Evolutionary conservation across 441 rosid genomes (phyloP), one percentile per base, ranked within the genome.

Genomic region (Kokia cookei): DNA sequence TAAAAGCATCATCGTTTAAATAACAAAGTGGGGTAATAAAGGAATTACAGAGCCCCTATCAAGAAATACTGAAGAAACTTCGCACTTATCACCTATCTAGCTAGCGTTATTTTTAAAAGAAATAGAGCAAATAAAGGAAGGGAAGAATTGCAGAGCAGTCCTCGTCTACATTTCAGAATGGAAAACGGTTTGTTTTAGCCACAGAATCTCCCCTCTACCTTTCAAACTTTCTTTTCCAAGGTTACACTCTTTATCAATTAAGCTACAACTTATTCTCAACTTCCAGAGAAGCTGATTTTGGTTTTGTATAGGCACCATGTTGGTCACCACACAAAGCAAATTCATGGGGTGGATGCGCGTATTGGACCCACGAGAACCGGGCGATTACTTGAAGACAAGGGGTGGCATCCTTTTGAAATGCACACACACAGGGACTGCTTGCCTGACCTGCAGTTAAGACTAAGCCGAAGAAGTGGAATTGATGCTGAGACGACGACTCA

Each of bases 401-500:
- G 79, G 57, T 85, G 92, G 89, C 92, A 83, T 42, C 90, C 90
- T 1, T 26, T 78, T 0, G 81, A 85, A 75, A 6, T 13, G 65
- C 27, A n/a, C 69, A 80, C 80, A 63, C 82, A 80, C 32, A 82
- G 76, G 78, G 86, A 84, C 24, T 68, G 83, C 79, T 27, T 75
- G 65, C 89, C 86, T 19, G 90, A 89, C 71, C 61, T 85, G 73
- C 86, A 86, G 75, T 73, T 85, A 65, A 77, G 88, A 67, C 81
- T 83, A 57, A 81, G 86, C 82, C 82, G 73, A 51, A 54, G 78
- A 75, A 78, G 58, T 42, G 79, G 69, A 53, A 69, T 58, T 12
- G 76, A 79, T 4, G 82, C 75, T 4, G 83, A 69, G 27, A 76
- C 66, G 32, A 76, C 65, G 32, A 35, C 58, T 59, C 81, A 59